phyloP scores from a whole-genome alignment of 2,329 filamentous ascomycete genomes.

The Penicillium occitanis region DNA sequence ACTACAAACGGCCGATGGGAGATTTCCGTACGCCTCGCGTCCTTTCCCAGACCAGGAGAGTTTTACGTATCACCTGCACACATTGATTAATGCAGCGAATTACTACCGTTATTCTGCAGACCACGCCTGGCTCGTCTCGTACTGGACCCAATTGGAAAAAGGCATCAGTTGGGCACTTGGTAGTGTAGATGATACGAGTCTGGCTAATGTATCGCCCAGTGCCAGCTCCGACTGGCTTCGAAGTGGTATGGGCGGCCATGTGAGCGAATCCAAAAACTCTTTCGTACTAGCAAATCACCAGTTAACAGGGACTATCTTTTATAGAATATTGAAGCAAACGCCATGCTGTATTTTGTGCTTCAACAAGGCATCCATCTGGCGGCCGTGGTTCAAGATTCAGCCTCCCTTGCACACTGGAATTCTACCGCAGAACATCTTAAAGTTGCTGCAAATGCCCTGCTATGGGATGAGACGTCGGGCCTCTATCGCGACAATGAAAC shows the following conservation, averaged over 20 bases:
- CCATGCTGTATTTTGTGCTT: constrained; percentile 12
- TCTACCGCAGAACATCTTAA: constrained; percentile 26
- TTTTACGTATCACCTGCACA: constrained; percentile 59
- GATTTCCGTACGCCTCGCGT: neutral
- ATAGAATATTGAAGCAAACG: constrained; percentile 11
- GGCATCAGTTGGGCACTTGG: constrained; percentile 45
- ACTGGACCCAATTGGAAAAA: constrained; percentile 49
- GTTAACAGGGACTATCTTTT: neutral
- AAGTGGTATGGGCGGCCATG: constrained; percentile 52
- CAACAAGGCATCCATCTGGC: neutral
- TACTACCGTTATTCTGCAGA: constrained; percentile 48
- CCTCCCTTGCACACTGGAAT: constrained; percentile 25
- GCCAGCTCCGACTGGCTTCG: constrained; percentile 49
- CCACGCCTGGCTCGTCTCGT: constrained; percentile 38
- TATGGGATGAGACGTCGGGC: constrained; percentile 29
- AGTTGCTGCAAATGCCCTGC: constrained; percentile 28
- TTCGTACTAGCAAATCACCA: too few relatives aligned
- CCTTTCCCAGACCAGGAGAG: neutral
- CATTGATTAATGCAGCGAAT: constrained; percentile 47
- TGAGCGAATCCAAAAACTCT: neutral
- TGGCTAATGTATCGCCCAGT: constrained; percentile 47
- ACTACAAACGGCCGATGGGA: neutral
- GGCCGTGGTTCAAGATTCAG: neutral
- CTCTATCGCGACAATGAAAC: constrained; percentile 31
- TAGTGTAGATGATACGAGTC: constrained; percentile 44